Conservation (phyloP, 23 red algal genomes). For the Pyropia yezoensis region DNA sequence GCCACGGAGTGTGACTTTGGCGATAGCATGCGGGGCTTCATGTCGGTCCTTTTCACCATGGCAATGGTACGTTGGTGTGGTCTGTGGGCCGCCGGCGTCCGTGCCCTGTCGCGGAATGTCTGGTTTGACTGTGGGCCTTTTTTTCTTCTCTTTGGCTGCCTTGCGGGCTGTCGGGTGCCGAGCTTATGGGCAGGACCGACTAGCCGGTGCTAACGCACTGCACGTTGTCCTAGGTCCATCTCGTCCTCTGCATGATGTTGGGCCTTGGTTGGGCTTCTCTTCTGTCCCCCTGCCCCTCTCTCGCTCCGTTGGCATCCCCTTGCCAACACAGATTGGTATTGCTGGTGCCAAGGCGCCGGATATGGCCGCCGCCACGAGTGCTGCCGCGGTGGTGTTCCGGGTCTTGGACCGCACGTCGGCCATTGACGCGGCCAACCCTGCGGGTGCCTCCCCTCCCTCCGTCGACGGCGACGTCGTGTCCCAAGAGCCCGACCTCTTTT, state of each 20-base stretch:
- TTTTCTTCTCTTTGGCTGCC: neutral
- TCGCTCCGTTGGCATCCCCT: neutral
- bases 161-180: no score
- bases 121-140: constrained; percentile 59
- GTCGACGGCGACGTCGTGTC: neutral
- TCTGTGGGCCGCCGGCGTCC: no score
- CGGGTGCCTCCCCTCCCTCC: constrained; percentile 11
- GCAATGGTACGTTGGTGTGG: constrained; percentile 13
- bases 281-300: neutral
- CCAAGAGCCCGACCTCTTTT: neutral
- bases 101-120: no score
- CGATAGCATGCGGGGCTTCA: constrained; percentile 49
- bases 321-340: no score
- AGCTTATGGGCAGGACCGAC: no score
- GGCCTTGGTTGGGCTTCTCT: no score
- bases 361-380: constrained; percentile 54
- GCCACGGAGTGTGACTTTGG: constrained; percentile 59
- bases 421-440: constrained; percentile 34
- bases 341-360: constrained; percentile 38
- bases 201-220: no score
- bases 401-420: constrained; percentile 64
- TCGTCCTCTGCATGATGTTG: no score
- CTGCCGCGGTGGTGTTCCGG: constrained; percentile 77
- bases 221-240: no score
- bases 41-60: constrained; percentile 60